Evolutionary conservation across 352 stramenopile genomes (phyloP), one percentile per base, ranked within the genome.

Genomic region (Thalassiosira exigua): DNA sequence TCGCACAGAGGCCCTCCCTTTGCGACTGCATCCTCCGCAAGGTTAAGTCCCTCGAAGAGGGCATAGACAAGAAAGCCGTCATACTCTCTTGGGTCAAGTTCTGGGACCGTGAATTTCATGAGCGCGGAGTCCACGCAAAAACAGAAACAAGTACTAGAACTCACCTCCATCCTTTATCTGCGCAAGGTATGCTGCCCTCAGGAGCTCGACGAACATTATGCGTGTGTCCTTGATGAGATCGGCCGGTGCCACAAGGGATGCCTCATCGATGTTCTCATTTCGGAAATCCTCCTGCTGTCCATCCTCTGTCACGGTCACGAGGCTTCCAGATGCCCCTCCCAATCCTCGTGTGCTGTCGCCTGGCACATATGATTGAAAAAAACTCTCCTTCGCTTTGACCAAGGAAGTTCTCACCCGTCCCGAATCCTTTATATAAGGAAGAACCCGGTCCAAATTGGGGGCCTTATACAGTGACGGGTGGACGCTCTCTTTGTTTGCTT

Each of bases 41-140:
- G 62, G 27, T 91, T 79, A 33, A 91, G 65, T 68, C 77, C 85
- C 64, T 86, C 59, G 44, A 70, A 69, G 17, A 88, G 64, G 32
- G 46, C 46, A 21, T 79, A 71, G 29, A 53, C 52, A 50, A 87
- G 44, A 24, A 84, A 69, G 5, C 58, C 59, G 17, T 68, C 58
- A 30, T 57, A 57, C 50, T 57, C 50, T 11, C 14, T 12, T 19
- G 22, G 14, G 12, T 57, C 22, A 11, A 57, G 44, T 79, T 57
- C 14, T 12, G n/a, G n/a, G n/a, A n/a, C n/a, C n/a, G n/a, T n/a
- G n/a, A n/a, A n/a, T n/a, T n/a, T n/a, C n/a, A 56, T n/a, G 48
- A 27, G 48, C 7, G 48, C 12, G 7, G 22, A 56, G 22, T 56
- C 9, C n/a, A 11, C 22, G 5, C 4, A 19, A 14, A 44, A 14